Conservation (phyloP, 2,329 filamentous ascomycete genomes). For the Trichoderma cornu-damae region DNA sequence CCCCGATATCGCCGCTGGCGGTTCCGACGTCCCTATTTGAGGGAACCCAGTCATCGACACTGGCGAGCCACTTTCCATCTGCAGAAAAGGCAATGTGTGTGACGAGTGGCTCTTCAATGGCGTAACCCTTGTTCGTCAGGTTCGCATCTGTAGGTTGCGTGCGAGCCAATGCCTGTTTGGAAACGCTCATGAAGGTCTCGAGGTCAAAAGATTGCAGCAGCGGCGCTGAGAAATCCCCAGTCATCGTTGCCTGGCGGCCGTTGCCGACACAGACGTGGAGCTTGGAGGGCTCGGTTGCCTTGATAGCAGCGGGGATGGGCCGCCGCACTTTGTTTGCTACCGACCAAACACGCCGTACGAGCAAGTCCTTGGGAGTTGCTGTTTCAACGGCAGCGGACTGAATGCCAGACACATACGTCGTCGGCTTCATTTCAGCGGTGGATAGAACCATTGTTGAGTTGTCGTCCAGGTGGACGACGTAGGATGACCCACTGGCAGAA, state of each 20-base stretch:
- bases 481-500: conserved; percentile 72
- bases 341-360: conserved; percentile 49
- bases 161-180: conserved; percentile 82
- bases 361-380: conserved; percentile 46
- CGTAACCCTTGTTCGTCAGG: conserved; percentile 63
- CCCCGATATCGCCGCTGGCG: conserved; percentile 33
- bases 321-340: conserved; percentile 40
- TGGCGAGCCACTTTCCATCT: conserved; percentile 86
- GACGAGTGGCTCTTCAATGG: conserved; percentile 72
- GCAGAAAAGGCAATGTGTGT: conserved; percentile 68
- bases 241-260: conserved; percentile 51
- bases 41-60: conserved; percentile 85
- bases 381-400: conserved; percentile 57
- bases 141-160: conserved; percentile 83
- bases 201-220: conserved; percentile 82
- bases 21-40: conserved; percentile 60
- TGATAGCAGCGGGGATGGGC: conserved; percentile 56
- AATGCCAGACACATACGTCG: conserved; percentile 76
- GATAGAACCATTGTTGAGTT: conserved; percentile 90
- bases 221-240: conserved; percentile 49
- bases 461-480: conserved; percentile 79
- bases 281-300: conserved; percentile 56
- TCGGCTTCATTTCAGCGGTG: conserved; percentile 81
- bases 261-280: conserved; percentile 65
- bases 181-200: conserved; percentile 68